Evolutionary conservation across 768 basidiomycete species (phyloP).

Genomic region (Boletellus emodensis): DNA sequence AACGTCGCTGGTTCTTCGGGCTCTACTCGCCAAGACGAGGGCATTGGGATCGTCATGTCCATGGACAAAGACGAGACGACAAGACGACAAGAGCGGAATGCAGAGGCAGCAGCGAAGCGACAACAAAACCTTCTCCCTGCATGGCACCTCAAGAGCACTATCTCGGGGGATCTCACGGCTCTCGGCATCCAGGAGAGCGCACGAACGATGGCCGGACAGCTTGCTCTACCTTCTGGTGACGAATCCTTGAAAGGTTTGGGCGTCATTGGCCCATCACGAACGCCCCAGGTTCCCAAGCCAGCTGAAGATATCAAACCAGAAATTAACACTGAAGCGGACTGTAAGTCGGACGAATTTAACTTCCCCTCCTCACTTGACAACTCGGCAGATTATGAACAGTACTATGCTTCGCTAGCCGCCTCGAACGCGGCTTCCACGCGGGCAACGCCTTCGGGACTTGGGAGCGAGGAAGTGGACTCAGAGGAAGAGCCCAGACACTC

Average conservation of each 20-base stretch:
- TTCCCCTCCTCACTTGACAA: neutral
- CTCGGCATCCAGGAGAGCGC: constrained; percentile 73
- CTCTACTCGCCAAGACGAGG: constrained; percentile 60
- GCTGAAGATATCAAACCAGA: constrained; percentile 42
- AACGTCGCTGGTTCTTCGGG: constrained; percentile 73
- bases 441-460: constrained; percentile 57
- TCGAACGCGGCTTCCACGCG: constrained; percentile 55
- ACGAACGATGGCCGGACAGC: constrained; percentile 41
- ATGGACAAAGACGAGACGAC: constrained; percentile 85
- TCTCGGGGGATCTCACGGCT: constrained; percentile 87
- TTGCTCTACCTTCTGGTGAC: constrained; percentile 52
- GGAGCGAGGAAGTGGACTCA: constrained; percentile 56
- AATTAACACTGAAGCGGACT: constrained; percentile 58
- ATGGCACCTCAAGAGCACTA: constrained; percentile 96
- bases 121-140: constrained; percentile 89
- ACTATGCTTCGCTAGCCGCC: constrained; percentile 74
- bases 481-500: constrained; percentile 72
- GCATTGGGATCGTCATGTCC: constrained; percentile 81
- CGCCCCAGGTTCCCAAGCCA: constrained; percentile 27
- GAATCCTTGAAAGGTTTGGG: constrained; percentile 70
- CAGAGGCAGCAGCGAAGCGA: constrained; percentile 78
- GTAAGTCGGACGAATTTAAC: constrained; percentile 37
- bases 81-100: constrained; percentile 67
- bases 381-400: constrained; percentile 68
- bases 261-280: constrained; percentile 40